Conservation (phyloP, 2,329 filamentous ascomycete genomes). For the Fusarium sulawesiense region DNA sequence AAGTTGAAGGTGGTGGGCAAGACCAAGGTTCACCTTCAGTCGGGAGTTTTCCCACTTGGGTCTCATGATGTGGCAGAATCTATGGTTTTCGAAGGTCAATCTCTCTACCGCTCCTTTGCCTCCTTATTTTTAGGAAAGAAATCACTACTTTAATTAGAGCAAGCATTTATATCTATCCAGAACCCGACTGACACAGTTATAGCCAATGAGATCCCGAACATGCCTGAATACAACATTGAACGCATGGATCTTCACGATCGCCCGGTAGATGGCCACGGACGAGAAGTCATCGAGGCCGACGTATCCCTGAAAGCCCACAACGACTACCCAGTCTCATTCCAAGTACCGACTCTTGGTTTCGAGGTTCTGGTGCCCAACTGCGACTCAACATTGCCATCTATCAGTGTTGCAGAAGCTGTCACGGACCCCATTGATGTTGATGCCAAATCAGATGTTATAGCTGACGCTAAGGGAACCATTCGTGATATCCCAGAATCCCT, state of each 20-base stretch:
- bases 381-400: constrained; percentile 74
- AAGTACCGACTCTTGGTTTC: constrained; percentile 83
- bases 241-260: constrained; percentile 83
- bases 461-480: constrained; percentile 78
- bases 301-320: constrained; percentile 79
- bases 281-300: constrained; percentile 81
- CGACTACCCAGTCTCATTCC: constrained; percentile 79
- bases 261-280: constrained; percentile 58
- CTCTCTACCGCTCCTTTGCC: constrained; percentile 72
- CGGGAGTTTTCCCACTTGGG: constrained; percentile 83
- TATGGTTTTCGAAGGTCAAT: constrained; percentile 85
- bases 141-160: constrained; percentile 52
- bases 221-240: constrained; percentile 86
- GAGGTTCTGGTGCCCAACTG: constrained; percentile 89
- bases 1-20: constrained; percentile 78
- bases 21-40: constrained; percentile 78
- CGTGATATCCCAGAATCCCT: constrained; percentile 79
- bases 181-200: constrained; percentile 50
- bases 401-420: constrained; percentile 80
- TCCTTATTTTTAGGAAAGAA: constrained; percentile 72
- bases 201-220: constrained; percentile 77
- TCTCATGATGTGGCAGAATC: constrained; percentile 80
- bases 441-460: constrained; percentile 73
- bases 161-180: constrained; percentile 31
- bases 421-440: constrained; percentile 75